Base-by-base conservation (phyloP, 1,284 basidiomycete genomes). In the Ustilago lituana region DNA sequence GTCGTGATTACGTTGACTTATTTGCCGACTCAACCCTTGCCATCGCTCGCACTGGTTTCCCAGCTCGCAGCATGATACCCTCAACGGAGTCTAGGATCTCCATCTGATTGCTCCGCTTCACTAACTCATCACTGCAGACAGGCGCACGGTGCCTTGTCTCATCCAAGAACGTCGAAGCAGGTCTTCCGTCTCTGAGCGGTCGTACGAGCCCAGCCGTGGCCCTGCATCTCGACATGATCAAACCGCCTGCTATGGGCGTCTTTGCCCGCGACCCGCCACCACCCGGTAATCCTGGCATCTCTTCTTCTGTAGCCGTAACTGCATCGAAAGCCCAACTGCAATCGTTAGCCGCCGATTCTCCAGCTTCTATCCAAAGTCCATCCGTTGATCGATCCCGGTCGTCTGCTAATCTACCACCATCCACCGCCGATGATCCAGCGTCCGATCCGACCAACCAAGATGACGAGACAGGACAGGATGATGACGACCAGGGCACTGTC, bases 401-500 rank as follows among this genome's bases (percentile, higher is more conserved):
- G 23, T 15, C 19, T 2, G 7, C 38, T 12, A 17, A 19, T 15
- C 27, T 39, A 23, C 33, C 31, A 1, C 23, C 44, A 35, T 15
- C 24, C 22, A 40, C 47, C 10, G 22, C 50, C n/a, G 51, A 65
- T 26, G 36, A 39, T 1, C n/a, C 44, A 1, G 12, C 55, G 26
- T 55, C 55, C 14, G 51, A 59, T 47, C 51, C 51, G 4, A 17
- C 29, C 27, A 46, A 55, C n/a, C 52, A 45, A 35, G 56, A 63
- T 12, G 60, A 69, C 1, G 66, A 73, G 9, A 54, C 54, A 36
- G 43, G 40, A 5, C 55, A 65, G 33, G 56, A 75, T 12, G 65
- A 73, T 37, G 67, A 76, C 58, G 74, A 76, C 37, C 71, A 72
- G 32, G 74, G 68, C 41, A 78, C 76, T 2, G 70, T 73, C 24